Conservation (phyloP, 1,139 yeast genomes). For the Pichia sp. region DNA sequence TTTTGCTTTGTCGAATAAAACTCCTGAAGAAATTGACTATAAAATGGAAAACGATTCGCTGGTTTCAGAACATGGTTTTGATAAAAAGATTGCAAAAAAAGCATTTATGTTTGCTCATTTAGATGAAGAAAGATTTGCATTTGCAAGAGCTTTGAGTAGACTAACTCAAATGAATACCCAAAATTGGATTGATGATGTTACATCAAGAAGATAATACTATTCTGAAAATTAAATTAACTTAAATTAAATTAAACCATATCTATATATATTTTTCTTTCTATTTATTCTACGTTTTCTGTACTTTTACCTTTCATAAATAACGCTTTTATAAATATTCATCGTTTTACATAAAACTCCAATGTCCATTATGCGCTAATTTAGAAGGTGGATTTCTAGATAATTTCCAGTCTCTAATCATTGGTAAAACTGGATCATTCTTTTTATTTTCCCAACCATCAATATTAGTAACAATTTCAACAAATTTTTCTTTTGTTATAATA, state of each 20-base stretch:
- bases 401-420: conserved; percentile 9
- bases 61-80: conserved; percentile 67
- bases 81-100: conserved; percentile 65
- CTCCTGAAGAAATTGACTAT: conserved; percentile 35
- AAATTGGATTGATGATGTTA: conserved; percentile 67
- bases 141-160: conserved; percentile 89
- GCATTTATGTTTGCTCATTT: conserved; percentile 73
- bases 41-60: conserved; percentile 53
- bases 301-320: too few species aligned
- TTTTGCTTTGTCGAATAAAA: conserved; percentile 37
- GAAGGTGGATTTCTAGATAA: not conserved
- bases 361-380: conserved; percentile 8
- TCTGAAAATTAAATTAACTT: too few species aligned
- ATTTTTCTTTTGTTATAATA: not conserved
- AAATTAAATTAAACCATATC: not conserved
- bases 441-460: not conserved
- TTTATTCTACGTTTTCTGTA: not conserved
- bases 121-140: conserved; percentile 94
- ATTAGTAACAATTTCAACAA: not conserved
- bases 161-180: conserved; percentile 90
- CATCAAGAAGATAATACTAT: conserved; percentile 5
- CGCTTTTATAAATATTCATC: not conserved
- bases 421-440: not conserved
- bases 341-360: conserved; percentile 30
- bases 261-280: not conserved